Evolutionary conservation across 148 eudicot species (phyloP).

Genomic region (Diospyros kaki): DNA sequence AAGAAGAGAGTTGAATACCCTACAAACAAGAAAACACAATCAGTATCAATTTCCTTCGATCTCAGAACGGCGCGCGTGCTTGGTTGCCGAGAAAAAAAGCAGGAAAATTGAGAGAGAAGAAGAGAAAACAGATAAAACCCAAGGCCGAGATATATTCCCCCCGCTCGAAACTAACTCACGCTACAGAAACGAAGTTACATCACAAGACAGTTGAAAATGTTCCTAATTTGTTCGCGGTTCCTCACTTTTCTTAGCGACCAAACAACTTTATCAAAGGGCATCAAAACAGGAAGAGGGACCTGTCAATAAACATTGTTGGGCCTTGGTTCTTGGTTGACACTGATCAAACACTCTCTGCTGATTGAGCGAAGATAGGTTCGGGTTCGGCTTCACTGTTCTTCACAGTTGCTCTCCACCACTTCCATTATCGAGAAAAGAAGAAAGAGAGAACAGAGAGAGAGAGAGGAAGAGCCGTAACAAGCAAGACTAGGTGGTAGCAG

Average conservation of each 20-base stretch:
- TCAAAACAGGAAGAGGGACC: constrained; percentile 4
- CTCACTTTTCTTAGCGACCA: constrained; percentile 2
- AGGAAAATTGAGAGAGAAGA: background rate
- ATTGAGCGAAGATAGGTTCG: background rate
- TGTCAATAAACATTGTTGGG: constrained; percentile 8
- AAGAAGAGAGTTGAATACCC: background rate
- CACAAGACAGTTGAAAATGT: background rate
- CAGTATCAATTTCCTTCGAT: background rate
- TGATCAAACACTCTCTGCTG: background rate
- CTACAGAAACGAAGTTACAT: background rate
- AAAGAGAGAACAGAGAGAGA: background rate
- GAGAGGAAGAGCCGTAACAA: background rate
- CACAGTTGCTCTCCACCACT: background rate
- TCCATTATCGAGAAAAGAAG: background rate
- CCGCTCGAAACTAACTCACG: background rate
- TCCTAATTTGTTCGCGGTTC: background rate
- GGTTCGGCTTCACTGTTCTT: too few species aligned
- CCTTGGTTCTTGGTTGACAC: background rate
- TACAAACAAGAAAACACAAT: background rate
- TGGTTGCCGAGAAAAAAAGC: background rate
- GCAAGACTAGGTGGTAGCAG: background rate
- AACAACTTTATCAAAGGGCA: background rate
- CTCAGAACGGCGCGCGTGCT: background rate
- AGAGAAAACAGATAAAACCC: too few species aligned
- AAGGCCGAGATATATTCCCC: background rate